These are phyloP conservation scores for Malus domestica DNA, from an alignment of 306 rosid genomes.

Conservation along the genomic window DNA sequence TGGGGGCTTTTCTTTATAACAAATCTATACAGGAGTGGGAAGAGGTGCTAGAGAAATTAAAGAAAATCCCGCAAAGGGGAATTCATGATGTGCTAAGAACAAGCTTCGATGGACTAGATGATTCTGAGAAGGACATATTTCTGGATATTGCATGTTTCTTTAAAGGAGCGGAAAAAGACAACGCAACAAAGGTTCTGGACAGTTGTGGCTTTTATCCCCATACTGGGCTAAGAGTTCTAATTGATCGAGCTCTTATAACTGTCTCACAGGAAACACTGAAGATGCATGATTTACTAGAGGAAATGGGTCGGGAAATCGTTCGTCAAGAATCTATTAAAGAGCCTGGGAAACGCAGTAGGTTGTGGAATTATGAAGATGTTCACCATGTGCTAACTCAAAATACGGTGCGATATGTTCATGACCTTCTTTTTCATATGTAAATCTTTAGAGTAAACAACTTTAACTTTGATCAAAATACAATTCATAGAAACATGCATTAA, in stretches of 20 bases:
- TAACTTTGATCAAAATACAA: not conserved
- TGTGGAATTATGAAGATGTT: not conserved
- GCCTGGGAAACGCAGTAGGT: not conserved
- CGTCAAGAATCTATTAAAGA: not conserved
- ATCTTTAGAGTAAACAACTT: not conserved
- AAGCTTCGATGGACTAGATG: slow-evolving; percentile 9
- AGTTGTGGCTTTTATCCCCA: slow-evolving; percentile 13
- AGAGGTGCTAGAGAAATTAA: not conserved
- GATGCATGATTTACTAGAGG: not conserved
- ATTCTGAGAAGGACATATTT: slow-evolving; percentile 16
- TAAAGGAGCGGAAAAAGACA: slow-evolving; percentile 17
- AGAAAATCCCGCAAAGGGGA: not conserved
- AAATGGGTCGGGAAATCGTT: not conserved
- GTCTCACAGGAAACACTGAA: not conserved
- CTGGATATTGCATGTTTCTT: slow-evolving; percentile 35
- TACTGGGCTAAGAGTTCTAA: slow-evolving; percentile 23
- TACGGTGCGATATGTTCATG: not conserved
- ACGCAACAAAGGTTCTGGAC: slow-evolving; percentile 8
- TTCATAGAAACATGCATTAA: too few species aligned
- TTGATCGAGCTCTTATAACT: slow-evolving; percentile 13
- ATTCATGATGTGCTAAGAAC: not conserved
- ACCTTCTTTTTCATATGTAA: not conserved
- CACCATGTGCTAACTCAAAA: slow-evolving; percentile 2
- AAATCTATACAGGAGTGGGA: not conserved
- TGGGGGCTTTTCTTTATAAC: not conserved